phyloP scores from a whole-genome alignment of 345 rosid genomes.

The Jatropha curcas region DNA sequence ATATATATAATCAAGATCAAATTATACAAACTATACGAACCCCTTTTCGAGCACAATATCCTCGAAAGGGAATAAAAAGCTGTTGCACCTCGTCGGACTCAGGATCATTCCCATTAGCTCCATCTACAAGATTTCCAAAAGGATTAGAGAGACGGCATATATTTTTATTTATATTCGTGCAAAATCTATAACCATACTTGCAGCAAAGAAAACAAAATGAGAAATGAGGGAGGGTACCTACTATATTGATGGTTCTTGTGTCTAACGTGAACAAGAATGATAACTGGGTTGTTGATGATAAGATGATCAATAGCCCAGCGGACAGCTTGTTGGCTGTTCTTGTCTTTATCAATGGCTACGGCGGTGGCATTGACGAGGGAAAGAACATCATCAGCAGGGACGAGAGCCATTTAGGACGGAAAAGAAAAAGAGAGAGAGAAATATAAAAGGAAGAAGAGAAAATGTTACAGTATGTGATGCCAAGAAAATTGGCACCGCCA shows the following conservation, averaged over 20 bases:
- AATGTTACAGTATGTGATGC: background rate
- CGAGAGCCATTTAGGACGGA: conserved; percentile 32
- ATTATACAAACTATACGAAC: conserved; percentile 35
- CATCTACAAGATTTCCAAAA: conserved; percentile 23
- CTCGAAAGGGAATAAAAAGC: conserved; percentile 67
- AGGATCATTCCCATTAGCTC: conserved; percentile 12
- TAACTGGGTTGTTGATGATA: conserved; percentile 30
- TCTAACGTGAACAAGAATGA: conserved; percentile 64
- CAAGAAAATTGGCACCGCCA: conserved; percentile 13
- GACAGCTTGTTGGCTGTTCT: conserved; percentile 78
- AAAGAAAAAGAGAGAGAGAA: background rate
- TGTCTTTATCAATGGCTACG: conserved; percentile 80
- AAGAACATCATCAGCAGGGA: conserved; percentile 30
- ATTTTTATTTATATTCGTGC: no score
- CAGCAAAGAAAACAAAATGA: background rate
- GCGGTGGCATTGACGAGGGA: conserved; percentile 46
- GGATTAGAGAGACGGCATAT: no score
- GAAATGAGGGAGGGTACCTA: conserved; percentile 59
- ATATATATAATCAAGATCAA: no score
- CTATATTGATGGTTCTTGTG: conserved; percentile 46
- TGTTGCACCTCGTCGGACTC: conserved; percentile 41
- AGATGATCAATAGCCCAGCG: conserved; percentile 89
- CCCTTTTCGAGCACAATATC: conserved; percentile 84
- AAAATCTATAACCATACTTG: background rate
- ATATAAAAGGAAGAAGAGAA: no score